Evolutionary conservation across 2,329 filamentous ascomycete species (phyloP).

Genomic region (Coniochaeta sp.): DNA sequence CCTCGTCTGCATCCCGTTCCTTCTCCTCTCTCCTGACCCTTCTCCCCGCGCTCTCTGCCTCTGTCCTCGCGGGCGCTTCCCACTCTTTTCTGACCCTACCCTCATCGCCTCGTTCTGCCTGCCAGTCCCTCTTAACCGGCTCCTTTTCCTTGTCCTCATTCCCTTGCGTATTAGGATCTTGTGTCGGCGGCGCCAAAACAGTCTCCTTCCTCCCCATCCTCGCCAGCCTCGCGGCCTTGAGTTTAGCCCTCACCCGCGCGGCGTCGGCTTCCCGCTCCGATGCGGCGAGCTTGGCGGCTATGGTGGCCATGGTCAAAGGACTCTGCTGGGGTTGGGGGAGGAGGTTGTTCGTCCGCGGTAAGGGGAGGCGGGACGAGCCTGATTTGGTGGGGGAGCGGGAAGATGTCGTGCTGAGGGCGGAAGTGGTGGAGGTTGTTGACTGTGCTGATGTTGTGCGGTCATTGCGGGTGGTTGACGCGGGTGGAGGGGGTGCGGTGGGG

Average conservation of each 20-base stretch:
- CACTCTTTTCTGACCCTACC: not conserved
- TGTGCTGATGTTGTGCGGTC: not conserved
- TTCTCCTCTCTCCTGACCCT: not conserved
- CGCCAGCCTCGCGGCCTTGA: constrained; percentile 42
- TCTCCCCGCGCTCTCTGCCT: not conserved
- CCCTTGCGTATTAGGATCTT: not conserved
- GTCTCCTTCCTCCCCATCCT: not conserved
- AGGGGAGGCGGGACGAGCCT: constrained; percentile 22
- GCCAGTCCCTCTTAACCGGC: not conserved
- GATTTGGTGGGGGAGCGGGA: constrained; percentile 11
- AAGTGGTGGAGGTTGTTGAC: constrained; percentile 7
- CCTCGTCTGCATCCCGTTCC: not conserved
- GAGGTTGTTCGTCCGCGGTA: constrained; percentile 24
- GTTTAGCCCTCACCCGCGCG: constrained; percentile 54
- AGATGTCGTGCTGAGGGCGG: not conserved
- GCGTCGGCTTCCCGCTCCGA: constrained; percentile 59
- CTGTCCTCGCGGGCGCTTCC: not conserved
- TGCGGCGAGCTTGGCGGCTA: constrained; percentile 57
- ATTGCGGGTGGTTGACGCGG: not conserved
- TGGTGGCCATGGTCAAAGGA: constrained; percentile 53
- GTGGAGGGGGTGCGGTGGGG: not conserved
- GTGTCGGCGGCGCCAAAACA: not conserved
- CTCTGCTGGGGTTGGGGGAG: constrained; percentile 40
- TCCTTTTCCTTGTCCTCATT: constrained; percentile 3
- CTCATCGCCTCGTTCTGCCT: constrained; percentile 6